A percentile compares a stretch with the other conserved stretches of the same genome.
These are phyloP conservation scores for Penicillium sp. DNA, from an alignment of 2,329 filamentous ascomycete species.

Conservation along the genomic window DNA sequence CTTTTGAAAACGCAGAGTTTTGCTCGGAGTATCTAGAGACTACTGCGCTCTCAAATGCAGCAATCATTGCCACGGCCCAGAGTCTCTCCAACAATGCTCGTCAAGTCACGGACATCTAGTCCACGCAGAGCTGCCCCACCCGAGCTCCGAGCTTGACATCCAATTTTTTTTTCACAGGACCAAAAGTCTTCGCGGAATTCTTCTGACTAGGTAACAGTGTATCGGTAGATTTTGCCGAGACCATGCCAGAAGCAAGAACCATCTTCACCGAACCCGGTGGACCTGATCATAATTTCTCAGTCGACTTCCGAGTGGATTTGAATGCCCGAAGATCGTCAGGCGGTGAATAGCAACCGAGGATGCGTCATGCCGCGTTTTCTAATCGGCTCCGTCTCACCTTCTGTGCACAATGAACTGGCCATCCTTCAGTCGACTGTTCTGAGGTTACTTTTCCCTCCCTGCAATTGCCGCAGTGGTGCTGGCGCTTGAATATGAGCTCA, in stretches of 20 bases:
- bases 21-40: neutral
- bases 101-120: neutral
- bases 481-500: slow-evolving; percentile 34
- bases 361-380: slow-evolving; percentile 18
- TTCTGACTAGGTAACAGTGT: neutral
- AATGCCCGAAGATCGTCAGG: slow-evolving; percentile 8
- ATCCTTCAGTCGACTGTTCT: slow-evolving; percentile 15
- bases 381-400: neutral
- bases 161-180: neutral
- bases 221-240: neutral
- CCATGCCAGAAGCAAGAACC: neutral
- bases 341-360: slow-evolving; percentile 19
- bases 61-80: neutral
- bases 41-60: neutral
- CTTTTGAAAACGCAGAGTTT: too few relatives aligned
- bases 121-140: neutral
- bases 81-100: neutral
- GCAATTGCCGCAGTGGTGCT: neutral
- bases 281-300: neutral
- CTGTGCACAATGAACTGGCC: slow-evolving; percentile 3
- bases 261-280: neutral
- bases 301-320: neutral
- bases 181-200: neutral
- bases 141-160: neutral
- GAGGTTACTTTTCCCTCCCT: neutral